Conservation (phyloP, 2,329 filamentous ascomycete genomes). For the Graphiopsis chlorocephala region DNA sequence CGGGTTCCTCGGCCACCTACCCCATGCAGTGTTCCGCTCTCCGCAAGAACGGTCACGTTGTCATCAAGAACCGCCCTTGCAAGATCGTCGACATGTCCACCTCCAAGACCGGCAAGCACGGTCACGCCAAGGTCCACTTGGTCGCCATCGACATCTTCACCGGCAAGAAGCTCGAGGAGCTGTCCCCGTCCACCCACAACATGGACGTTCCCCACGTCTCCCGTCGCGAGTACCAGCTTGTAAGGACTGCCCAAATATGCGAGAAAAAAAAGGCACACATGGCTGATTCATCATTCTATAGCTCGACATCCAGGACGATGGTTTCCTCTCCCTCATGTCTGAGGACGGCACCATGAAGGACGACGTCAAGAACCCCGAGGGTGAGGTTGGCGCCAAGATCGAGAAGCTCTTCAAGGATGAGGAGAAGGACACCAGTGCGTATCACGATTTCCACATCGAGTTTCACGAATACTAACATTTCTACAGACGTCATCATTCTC, state of each 20-base stretch:
- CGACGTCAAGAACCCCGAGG: slow-evolving; percentile 89
- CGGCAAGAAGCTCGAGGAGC: slow-evolving; percentile 98
- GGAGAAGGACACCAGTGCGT: slow-evolving; percentile 93
- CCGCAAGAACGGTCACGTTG: slow-evolving; percentile 98
- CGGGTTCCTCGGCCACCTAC: slow-evolving; percentile 89
- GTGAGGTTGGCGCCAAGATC: slow-evolving; percentile 86
- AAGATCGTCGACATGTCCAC: slow-evolving; percentile 99
- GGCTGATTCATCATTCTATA: slow-evolving; percentile 40
- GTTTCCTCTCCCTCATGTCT: slow-evolving; percentile 89
- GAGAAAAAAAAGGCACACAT: neutral
- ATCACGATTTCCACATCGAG: neutral
- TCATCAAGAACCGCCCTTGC: slow-evolving; percentile 98
- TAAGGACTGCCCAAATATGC: slow-evolving; percentile 52
- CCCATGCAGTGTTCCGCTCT: slow-evolving; percentile 99
- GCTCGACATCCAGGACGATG: slow-evolving; percentile 92
- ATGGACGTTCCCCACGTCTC: slow-evolving; percentile 96
- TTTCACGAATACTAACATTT: slow-evolving; percentile 7
- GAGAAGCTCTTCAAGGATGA: slow-evolving; percentile 72
- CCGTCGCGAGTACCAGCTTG: slow-evolving; percentile 89
- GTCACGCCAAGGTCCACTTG: slow-evolving; percentile 99
- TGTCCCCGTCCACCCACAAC: slow-evolving; percentile 94
- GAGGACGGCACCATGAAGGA: slow-evolving; percentile 86
- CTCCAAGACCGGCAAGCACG: slow-evolving; percentile 99
- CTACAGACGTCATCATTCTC: slow-evolving; percentile 80
- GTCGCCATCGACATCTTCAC: slow-evolving; percentile 99